Evolutionary conservation across 106 monocot genomes (phyloP).

Genomic region (Allium cepa): DNA sequence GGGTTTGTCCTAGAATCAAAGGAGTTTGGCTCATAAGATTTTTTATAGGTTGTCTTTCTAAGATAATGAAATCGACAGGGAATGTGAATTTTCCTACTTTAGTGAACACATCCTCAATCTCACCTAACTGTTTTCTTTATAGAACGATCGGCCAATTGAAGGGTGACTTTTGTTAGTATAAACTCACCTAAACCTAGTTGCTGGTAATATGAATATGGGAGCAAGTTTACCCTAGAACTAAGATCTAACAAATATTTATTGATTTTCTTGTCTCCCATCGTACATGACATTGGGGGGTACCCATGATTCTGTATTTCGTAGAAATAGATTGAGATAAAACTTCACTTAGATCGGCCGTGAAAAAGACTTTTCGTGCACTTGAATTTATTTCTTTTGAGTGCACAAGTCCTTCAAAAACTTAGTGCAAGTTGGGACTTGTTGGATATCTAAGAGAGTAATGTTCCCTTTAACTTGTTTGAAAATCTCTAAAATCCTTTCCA

Average conservation of each 20-base stretch:
- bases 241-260: not conserved
- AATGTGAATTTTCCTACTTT: too few species aligned
- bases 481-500: not conserved
- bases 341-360: not conserved
- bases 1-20: too few species aligned
- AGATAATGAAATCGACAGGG: too few species aligned
- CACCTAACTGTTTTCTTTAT: not conserved
- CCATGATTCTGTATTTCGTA: not conserved
- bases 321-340: not conserved
- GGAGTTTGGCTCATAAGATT: too few species aligned
- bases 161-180: not conserved
- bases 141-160: not conserved
- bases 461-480: not conserved
- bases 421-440: too few species aligned
- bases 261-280: not conserved
- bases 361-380: not conserved
- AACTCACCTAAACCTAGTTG: not conserved
- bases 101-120: not conserved
- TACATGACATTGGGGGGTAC: not conserved
- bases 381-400: too few species aligned
- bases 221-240: not conserved
- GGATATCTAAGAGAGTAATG: not conserved
- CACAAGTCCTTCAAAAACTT: too few species aligned
- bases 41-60: too few species aligned
- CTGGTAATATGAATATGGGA: not conserved